Evolutionary conservation across 352 stramenopile genomes (phyloP).

Genomic region (Phytophthora sp.): DNA sequence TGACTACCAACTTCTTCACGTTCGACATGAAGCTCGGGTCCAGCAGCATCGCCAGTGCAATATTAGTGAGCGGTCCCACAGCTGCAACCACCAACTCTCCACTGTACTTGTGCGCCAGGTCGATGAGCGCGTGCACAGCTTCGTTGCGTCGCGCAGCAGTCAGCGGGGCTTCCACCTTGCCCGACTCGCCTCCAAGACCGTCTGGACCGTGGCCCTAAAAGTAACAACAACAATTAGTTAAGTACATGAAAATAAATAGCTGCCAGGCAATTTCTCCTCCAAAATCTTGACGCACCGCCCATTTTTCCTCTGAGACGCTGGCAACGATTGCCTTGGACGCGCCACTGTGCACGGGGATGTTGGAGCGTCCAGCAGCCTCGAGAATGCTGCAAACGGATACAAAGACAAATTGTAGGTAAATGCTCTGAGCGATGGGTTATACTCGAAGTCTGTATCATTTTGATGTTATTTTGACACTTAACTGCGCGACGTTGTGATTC

Average conservation of each 20-base stretch:
- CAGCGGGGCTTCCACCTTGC: constrained; percentile 41
- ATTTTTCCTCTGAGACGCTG: constrained; percentile 68
- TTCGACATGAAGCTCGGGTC: constrained; percentile 70
- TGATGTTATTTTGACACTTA: not conserved
- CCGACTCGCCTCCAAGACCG: constrained; percentile 65
- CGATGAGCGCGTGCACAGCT: constrained; percentile 69
- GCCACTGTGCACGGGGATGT: constrained; percentile 69
- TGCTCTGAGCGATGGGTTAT: too few relatives aligned
- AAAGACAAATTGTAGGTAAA: too few relatives aligned
- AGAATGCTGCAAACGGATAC: constrained; percentile 69
- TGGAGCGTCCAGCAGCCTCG: constrained; percentile 49
- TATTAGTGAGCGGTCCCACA: constrained; percentile 80
- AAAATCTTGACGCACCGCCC: constrained; percentile 43
- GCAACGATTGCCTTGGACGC: constrained; percentile 68
- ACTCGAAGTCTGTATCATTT: not conserved
- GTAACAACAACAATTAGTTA: not conserved
- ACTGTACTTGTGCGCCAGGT: constrained; percentile 57
- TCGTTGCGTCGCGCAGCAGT: constrained; percentile 55
- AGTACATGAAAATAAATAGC: constrained; percentile 1
- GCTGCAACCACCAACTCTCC: constrained; percentile 80
- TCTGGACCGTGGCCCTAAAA: constrained; percentile 72
- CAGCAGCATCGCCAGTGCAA: constrained; percentile 76
- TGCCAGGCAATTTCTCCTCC: not conserved
- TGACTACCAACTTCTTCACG: constrained; percentile 72
- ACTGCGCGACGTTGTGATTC: constrained; percentile 82